These are phyloP conservation scores for Xenosphaeropsis pyriputrescens DNA, from an alignment of 2,329 filamentous ascomycete genomes.

Conservation along the genomic window DNA sequence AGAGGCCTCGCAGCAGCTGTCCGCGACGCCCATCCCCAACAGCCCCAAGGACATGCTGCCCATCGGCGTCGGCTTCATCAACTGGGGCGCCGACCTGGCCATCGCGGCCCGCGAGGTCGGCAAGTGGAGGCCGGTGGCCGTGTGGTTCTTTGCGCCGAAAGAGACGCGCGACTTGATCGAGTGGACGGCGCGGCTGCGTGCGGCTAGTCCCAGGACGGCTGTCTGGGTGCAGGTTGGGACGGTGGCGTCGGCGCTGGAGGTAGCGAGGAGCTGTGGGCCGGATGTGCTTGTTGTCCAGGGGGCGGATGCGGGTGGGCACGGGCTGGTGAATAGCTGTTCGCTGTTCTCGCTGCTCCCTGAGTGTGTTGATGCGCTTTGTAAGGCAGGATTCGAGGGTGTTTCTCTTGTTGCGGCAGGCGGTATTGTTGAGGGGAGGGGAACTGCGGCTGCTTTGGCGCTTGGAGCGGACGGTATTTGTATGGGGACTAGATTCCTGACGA, in stretches of 20 bases:
- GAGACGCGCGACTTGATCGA: constrained; percentile 9
- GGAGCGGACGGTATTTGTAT: constrained; percentile 27
- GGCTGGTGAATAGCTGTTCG: constrained; percentile 14
- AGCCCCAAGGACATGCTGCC: constrained; percentile 18
- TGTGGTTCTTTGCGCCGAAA: constrained; percentile 31
- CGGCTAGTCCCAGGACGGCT: constrained; percentile 10
- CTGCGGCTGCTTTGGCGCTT: constrained; percentile 18
- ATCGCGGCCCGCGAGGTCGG: constrained; percentile 16
- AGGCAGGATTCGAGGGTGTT: constrained; percentile 10
- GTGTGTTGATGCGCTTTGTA: constrained; percentile 14
- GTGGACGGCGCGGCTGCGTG: constrained; percentile 16
- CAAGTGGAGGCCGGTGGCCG: constrained; percentile 18
- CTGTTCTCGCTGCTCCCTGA: constrained; percentile 21
- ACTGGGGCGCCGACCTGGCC: constrained; percentile 26
- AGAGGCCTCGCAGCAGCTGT: constrained; percentile 8
- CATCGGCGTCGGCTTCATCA: constrained; percentile 30
- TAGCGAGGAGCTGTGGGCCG: constrained; percentile 9
- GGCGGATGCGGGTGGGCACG: constrained; percentile 22
- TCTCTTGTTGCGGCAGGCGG: constrained; percentile 20
- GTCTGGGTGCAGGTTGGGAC: constrained; percentile 21
- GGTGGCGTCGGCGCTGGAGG: constrained; percentile 13
- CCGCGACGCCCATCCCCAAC: constrained; percentile 4
- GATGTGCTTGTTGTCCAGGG: constrained; percentile 22
- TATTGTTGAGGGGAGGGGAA: constrained; percentile 20
- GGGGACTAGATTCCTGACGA: constrained; percentile 33